Evolutionary conservation across 345 rosid species (phyloP).

Genomic region (Anacardium occidentale): DNA sequence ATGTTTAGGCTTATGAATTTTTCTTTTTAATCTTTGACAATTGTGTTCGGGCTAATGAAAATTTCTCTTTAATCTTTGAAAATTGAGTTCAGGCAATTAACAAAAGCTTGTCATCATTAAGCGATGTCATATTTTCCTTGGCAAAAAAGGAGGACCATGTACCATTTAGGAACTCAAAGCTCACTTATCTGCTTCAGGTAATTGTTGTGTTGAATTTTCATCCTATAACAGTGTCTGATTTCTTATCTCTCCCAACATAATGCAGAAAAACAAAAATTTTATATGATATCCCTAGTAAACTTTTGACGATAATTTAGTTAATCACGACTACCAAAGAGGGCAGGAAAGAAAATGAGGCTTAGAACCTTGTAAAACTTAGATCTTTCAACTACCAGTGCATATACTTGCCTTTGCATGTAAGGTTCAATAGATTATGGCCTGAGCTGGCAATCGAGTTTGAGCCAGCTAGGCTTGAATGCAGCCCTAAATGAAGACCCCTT

Average conservation of each 20-base stretch:
- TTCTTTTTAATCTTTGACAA: no score
- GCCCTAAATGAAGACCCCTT: neutral
- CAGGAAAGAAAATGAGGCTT: neutral
- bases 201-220: neutral
- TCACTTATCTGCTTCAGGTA: conserved; percentile 99
- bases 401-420: neutral
- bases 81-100: conserved; percentile 73
- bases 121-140: conserved; percentile 87
- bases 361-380: neutral
- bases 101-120: conserved; percentile 82
- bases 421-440: neutral
- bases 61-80: neutral
- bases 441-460: no score
- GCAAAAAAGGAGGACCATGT: conserved; percentile 94
- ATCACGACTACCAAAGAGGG: neutral
- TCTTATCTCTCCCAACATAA: no score
- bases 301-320: conserved; percentile 5
- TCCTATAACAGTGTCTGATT: no score
- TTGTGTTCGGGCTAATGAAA: no score
- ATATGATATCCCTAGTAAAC: neutral
- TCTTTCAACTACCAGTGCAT: neutral
- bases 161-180: conserved; percentile 91
- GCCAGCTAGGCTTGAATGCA: no score
- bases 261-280: neutral
- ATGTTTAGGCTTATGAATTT: conserved; percentile 3